phyloP scores from a whole-genome alignment of 495 filamentous ascomycete genomes.

The Xylaria curta region DNA sequence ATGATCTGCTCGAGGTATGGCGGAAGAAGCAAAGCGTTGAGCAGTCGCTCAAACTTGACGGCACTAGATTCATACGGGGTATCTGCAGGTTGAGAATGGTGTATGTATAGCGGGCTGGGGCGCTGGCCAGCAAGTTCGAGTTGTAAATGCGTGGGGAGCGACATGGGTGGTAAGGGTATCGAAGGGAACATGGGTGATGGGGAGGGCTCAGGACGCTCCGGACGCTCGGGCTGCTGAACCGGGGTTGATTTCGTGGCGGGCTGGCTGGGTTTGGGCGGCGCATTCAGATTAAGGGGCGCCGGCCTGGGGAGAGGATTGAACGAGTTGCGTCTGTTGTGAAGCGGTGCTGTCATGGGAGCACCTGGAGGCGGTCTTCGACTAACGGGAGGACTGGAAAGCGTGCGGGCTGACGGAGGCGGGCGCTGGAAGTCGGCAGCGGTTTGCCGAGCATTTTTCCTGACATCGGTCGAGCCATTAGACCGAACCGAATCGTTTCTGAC shows the following conservation, averaged over 20 bases:
- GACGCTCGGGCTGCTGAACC: slow-evolving; percentile 21
- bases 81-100: slow-evolving; percentile 72
- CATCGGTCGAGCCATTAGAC: slow-evolving; percentile 5
- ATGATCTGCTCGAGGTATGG: slow-evolving; percentile 83
- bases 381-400: slow-evolving; percentile 54
- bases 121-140: slow-evolving; percentile 82
- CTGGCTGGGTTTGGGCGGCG: slow-evolving; percentile 27
- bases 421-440: slow-evolving; percentile 41
- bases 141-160: slow-evolving; percentile 85
- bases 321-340: slow-evolving; percentile 40
- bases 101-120: slow-evolving; percentile 88
- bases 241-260: slow-evolving; percentile 25
- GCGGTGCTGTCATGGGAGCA: slow-evolving; percentile 31
- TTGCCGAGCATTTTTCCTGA: slow-evolving; percentile 24
- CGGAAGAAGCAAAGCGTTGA: slow-evolving; percentile 86
- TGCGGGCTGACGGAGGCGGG: slow-evolving; percentile 40
- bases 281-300: slow-evolving; percentile 42
- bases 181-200: slow-evolving; percentile 71
- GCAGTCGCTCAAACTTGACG: slow-evolving; percentile 91
- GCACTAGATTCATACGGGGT: slow-evolving; percentile 94
- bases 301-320: slow-evolving; percentile 42
- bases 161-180: slow-evolving; percentile 83
- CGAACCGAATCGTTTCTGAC: slow-evolving; percentile 10
- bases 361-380: slow-evolving; percentile 43
- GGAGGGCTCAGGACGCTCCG: slow-evolving; percentile 45